phyloP scores from a whole-genome alignment of 2,329 filamentous ascomycete species.

The Cladosporium cucumerinum region DNA sequence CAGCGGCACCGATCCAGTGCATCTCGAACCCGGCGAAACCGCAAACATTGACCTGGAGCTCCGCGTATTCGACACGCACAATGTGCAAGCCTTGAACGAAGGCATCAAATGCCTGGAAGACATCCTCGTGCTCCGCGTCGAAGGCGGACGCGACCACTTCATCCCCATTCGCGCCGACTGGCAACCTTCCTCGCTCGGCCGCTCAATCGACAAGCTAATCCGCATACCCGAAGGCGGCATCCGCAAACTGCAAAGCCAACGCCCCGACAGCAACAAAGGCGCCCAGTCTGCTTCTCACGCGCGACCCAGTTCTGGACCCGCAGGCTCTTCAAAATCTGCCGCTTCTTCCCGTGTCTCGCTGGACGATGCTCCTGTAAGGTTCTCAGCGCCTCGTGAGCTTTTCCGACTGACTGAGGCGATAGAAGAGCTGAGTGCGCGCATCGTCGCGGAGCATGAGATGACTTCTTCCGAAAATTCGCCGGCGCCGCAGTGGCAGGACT shows the following conservation, averaged over 20 bases:
- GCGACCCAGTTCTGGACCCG: background rate
- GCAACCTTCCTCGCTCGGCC: constrained; percentile 77
- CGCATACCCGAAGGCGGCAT: constrained; percentile 75
- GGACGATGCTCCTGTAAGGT: constrained; percentile 55
- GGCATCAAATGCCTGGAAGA: constrained; percentile 69
- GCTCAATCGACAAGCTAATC: constrained; percentile 84
- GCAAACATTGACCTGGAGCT: constrained; percentile 66
- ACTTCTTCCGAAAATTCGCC: constrained; percentile 25
- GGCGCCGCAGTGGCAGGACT: constrained; percentile 51
- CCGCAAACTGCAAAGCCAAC: constrained; percentile 63
- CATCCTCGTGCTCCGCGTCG: constrained; percentile 79
- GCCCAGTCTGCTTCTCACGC: constrained; percentile 7
- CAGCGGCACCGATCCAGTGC: constrained; percentile 50
- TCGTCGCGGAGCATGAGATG: constrained; percentile 63
- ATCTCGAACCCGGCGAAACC: constrained; percentile 80
- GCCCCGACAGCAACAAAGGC: constrained; percentile 37
- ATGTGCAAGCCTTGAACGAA: constrained; percentile 70
- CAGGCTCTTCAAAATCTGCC: background rate
- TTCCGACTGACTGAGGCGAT: constrained; percentile 85
- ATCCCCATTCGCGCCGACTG: constrained; percentile 75
- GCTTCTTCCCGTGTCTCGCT: constrained; percentile 11
- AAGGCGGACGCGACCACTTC: constrained; percentile 85
- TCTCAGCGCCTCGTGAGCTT: constrained; percentile 82
- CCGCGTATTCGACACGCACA: constrained; percentile 60
- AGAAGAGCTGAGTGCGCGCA: constrained; percentile 56